Percentiles rank a stretch among this genome's conserved stretches.
Conservation (phyloP, 257 asterid genomes). For the Anisodus tanguticus region DNA sequence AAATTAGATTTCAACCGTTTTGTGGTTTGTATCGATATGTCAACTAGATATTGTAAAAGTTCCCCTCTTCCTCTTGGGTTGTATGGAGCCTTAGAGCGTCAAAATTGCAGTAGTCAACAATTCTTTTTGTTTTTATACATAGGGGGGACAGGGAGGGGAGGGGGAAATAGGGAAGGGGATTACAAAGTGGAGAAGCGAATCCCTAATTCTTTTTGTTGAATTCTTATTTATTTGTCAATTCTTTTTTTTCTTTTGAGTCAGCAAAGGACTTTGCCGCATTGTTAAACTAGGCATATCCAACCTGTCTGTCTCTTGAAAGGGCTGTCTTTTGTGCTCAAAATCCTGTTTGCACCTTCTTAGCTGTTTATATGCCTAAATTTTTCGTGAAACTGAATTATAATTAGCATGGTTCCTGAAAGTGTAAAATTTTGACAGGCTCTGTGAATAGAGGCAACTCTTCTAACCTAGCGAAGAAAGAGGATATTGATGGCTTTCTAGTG, state of each 20-base stretch:
- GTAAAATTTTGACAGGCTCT: slow-evolving; percentile 59
- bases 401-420: neutral
- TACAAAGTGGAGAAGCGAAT: neutral
- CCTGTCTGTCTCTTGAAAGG: neutral
- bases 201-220: neutral
- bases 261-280: neutral
- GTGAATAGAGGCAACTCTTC: slow-evolving; percentile 88
- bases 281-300: neutral
- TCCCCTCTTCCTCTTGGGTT: neutral
- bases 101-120: neutral
- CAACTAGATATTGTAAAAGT: neutral
- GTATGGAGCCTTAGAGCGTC: neutral
- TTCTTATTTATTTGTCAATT: neutral
- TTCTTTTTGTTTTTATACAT: neutral
- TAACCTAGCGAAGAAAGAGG: slow-evolving; percentile 94
- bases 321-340: neutral
- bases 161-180: too few relatives aligned
- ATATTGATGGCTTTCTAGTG: slow-evolving; percentile 80
- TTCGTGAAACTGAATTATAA: neutral
- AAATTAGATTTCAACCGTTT: neutral
- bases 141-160: neutral
- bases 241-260: neutral
- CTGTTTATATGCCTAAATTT: neutral
- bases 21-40: slow-evolving; percentile 12
- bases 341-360: neutral